These are phyloP conservation scores for Fusarium nematophilum DNA, from an alignment of 2,329 filamentous ascomycete genomes.

Conservation along the genomic window DNA sequence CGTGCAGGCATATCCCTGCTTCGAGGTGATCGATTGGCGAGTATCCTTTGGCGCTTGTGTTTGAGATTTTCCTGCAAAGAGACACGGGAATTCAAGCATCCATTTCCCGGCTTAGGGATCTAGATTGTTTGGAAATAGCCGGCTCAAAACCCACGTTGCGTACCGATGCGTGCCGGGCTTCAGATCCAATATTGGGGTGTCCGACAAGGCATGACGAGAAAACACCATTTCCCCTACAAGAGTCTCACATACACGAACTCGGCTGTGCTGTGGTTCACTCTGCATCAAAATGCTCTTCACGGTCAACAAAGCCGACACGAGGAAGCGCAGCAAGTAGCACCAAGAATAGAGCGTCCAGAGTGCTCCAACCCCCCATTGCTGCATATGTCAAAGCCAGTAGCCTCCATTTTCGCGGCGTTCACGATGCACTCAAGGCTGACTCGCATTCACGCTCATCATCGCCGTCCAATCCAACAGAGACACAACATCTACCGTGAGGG, in stretches of 20 bases:
- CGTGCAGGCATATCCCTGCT: conserved; percentile 29
- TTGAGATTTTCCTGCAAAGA: conserved; percentile 8
- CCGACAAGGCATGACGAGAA: too few species aligned
- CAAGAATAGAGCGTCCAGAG: conserved; percentile 15
- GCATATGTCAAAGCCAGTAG: too few species aligned
- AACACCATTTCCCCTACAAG: too few species aligned
- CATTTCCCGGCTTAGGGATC: too few species aligned
- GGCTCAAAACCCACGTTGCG: not conserved
- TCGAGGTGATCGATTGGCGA: conserved; percentile 14
- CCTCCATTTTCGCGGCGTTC: conserved; percentile 17
- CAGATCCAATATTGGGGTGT: too few species aligned
- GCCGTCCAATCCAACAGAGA: conserved; percentile 30
- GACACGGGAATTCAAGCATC: too few species aligned
- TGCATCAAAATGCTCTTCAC: too few species aligned
- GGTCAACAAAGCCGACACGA: too few species aligned
- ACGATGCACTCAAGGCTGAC: conserved; percentile 27
- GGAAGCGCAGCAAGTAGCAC: too few species aligned
- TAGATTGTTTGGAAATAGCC: not conserved
- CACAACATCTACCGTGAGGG: conserved; percentile 34
- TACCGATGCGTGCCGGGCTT: not conserved
- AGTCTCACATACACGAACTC: too few species aligned
- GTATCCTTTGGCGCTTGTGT: conserved; percentile 6
- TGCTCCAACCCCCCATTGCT: conserved; percentile 10
- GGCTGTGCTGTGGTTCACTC: too few species aligned
- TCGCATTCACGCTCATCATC: conserved; percentile 28